Percentiles rank a stretch among this genome's conserved stretches.
These are phyloP conservation scores for Xylaria sp. DNA, from an alignment of 2,329 filamentous ascomycete species.

Conservation along the genomic window DNA sequence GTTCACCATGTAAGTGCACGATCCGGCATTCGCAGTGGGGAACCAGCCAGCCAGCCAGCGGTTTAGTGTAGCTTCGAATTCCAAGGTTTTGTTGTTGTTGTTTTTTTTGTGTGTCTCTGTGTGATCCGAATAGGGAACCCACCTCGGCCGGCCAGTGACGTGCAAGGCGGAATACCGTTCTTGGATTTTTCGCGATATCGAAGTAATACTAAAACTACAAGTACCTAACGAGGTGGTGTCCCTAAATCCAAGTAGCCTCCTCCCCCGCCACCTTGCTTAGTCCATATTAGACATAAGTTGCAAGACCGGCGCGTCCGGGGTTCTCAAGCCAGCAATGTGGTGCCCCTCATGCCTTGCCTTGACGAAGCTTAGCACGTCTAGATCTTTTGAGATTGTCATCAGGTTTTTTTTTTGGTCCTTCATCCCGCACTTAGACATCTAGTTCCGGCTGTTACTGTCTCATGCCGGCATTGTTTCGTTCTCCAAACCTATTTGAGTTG, in stretches of 20 bases:
- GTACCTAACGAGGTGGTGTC: background rate
- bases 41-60: too few species aligned
- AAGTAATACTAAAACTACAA: too few species aligned
- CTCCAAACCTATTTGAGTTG: background rate
- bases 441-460: background rate
- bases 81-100: too few species aligned
- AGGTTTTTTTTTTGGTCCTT: background rate
- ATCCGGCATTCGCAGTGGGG: constrained; percentile 31
- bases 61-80: constrained; percentile 9
- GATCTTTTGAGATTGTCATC: background rate
- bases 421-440: background rate
- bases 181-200: constrained; percentile 21
- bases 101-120: background rate
- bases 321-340: background rate
- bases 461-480: constrained; percentile 13
- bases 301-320: constrained; percentile 1
- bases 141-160: constrained; percentile 6
- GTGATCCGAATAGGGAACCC: constrained; percentile 5
- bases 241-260: background rate
- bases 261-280: background rate
- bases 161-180: constrained; percentile 27
- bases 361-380: constrained; percentile 1
- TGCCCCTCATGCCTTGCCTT: background rate
- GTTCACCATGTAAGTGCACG: constrained; percentile 4
- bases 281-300: background rate